phyloP scores from a whole-genome alignment of 257 asterid genomes.

The Primulina eburnea region DNA sequence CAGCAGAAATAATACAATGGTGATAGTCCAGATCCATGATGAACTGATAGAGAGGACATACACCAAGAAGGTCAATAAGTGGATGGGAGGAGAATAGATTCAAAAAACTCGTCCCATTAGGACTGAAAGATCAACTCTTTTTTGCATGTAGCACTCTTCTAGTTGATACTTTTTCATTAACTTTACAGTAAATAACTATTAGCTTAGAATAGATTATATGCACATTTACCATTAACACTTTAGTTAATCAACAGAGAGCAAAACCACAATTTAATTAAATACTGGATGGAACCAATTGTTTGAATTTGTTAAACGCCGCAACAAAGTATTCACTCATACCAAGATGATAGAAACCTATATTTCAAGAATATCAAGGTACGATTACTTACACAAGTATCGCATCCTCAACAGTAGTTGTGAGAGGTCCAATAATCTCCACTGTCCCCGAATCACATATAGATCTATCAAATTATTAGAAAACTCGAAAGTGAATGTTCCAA shows the following conservation, averaged over 20 bases:
- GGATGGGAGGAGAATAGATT: neutral
- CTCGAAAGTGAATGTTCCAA: conserved; percentile 15
- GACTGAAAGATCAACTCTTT: neutral
- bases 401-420: conserved; percentile 86
- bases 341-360: conserved; percentile 12
- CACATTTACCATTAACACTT: no score
- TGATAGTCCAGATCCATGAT: no score
- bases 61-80: neutral
- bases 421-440: conserved; percentile 89
- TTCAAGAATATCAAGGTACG: conserved; percentile 18
- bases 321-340: conserved; percentile 1
- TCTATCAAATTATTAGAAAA: conserved; percentile 41
- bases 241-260: neutral
- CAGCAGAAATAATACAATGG: neutral
- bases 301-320: neutral
- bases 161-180: neutral
- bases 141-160: neutral
- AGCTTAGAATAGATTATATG: neutral
- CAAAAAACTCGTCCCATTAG: neutral
- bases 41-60: no score
- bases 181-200: neutral
- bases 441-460: conserved; percentile 83
- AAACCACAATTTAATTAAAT: neutral
- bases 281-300: neutral
- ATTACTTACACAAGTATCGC: conserved; percentile 79